A percentile compares a stretch with the other conserved stretches of the same genome.
These are phyloP conservation scores for Tuber melanosporum DNA, from an alignment of 495 filamentous ascomycete genomes.

Conservation along the genomic window DNA sequence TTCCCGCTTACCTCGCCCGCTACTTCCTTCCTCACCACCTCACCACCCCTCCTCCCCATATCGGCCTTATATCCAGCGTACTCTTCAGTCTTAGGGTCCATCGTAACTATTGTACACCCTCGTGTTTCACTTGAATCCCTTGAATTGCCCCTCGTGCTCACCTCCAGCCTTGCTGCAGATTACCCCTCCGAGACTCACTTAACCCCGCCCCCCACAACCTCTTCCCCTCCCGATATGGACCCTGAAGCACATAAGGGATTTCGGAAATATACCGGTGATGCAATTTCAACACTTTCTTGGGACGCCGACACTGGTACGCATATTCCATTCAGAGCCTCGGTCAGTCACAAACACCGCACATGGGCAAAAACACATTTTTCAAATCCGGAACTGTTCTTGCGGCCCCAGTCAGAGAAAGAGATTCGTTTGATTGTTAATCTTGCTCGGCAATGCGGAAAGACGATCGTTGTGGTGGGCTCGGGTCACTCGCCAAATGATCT, in stretches of 20 bases:
- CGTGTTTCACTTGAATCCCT: background rate
- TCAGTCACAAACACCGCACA: constrained; percentile 74
- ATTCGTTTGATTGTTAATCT: constrained; percentile 75
- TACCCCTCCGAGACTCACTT: background rate
- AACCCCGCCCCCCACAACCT: constrained; percentile 1
- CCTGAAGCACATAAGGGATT: constrained; percentile 34
- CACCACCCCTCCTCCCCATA: background rate
- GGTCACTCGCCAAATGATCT: constrained; percentile 88
- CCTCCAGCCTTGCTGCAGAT: background rate
- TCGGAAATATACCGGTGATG: constrained; percentile 31
- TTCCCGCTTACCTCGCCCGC: background rate
- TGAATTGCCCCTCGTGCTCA: constrained; percentile 8
- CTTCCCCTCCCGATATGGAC: constrained; percentile 26
- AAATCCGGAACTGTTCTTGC: constrained; percentile 81
- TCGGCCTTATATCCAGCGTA: background rate
- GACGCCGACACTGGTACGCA: constrained; percentile 29
- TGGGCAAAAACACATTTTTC: constrained; percentile 91
- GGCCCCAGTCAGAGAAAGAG: constrained; percentile 68
- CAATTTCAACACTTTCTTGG: constrained; percentile 36
- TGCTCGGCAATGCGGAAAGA: constrained; percentile 71
- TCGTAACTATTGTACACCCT: background rate
- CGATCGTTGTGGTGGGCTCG: constrained; percentile 72
- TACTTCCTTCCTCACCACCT: constrained; percentile 14
- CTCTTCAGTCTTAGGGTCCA: constrained; percentile 9
- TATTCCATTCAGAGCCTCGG: constrained; percentile 70